Conservation (phyloP, 257 asterid genomes). For the Nemophila menziesii region DNA sequence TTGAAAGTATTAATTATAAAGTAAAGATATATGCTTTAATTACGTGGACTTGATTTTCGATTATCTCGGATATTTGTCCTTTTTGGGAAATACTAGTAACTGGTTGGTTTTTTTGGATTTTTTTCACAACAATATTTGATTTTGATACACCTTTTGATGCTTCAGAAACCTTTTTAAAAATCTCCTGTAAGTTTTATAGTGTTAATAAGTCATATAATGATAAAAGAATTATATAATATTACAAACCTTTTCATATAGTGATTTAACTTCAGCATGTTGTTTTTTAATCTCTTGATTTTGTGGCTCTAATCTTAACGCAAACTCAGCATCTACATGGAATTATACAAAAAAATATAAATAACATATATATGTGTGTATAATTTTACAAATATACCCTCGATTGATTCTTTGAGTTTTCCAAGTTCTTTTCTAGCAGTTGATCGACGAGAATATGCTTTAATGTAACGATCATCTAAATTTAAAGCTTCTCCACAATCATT, state of each 20-base stretch:
- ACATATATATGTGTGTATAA: conserved; percentile 1
- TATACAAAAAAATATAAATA: conserved; percentile 13
- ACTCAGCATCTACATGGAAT: conserved; percentile 62
- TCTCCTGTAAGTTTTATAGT: conserved; percentile 33
- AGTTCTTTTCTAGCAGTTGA: conserved; percentile 90
- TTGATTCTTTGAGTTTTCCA: conserved; percentile 73
- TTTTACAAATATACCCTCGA: conserved; percentile 48
- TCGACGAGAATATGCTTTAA: conserved; percentile 95
- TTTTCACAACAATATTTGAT: conserved; percentile 25
- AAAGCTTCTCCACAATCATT: conserved; percentile 88
- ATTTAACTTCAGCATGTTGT: conserved; percentile 65
- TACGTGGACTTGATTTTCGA: conserved; percentile 36
- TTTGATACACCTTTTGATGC: conserved; percentile 25
- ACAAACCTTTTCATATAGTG: conserved; percentile 60
- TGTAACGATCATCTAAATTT: conserved; percentile 78
- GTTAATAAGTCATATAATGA: conserved; percentile 5
- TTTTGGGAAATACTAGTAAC: conserved; percentile 30
- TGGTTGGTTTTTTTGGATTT: conserved; percentile 21
- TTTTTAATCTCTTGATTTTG: conserved; percentile 87
- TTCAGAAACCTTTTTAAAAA: conserved; percentile 57
- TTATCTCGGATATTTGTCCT: conserved; percentile 31
- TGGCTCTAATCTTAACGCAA: conserved; percentile 86
- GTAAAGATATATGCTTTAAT: conserved; percentile 1
- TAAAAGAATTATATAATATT: conserved; percentile 3
- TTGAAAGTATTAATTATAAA: neutral